phyloP scores from a whole-genome alignment of 1,284 basidiomycete genomes.

The Chalciporus sp. region DNA sequence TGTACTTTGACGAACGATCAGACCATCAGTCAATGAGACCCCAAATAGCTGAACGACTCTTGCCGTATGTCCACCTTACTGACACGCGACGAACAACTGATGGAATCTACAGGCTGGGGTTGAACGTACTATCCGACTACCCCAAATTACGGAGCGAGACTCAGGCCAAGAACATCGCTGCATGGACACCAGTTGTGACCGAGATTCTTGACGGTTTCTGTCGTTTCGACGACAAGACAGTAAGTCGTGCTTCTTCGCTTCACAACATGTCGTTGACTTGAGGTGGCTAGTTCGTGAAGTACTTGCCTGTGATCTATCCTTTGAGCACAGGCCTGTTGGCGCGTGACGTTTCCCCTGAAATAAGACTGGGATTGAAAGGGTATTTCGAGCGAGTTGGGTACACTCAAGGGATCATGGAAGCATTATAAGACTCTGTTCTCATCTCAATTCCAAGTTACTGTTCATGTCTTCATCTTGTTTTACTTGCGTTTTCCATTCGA shows the following conservation, averaged over 20 bases:
- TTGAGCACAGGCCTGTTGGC: conserved; percentile 80
- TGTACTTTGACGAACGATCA: conserved; percentile 92
- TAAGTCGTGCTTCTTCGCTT: conserved; percentile 44
- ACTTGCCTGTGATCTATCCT: conserved; percentile 87
- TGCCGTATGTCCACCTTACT: conserved; percentile 69
- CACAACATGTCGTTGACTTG: conserved; percentile 9
- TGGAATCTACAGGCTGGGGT: conserved; percentile 65
- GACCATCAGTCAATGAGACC: conserved; percentile 82
- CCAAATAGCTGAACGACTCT: conserved; percentile 85
- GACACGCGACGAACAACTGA: conserved; percentile 6
- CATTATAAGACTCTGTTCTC: conserved; percentile 34
- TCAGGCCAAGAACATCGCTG: conserved; percentile 93
- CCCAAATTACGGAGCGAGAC: conserved; percentile 88
- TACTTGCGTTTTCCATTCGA: conserved; percentile 40
- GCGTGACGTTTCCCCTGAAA: conserved; percentile 79
- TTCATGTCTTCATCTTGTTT: conserved; percentile 9
- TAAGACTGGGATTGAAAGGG: conserved; percentile 74
- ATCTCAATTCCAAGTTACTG: conserved; percentile 9
- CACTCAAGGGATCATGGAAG: conserved; percentile 72
- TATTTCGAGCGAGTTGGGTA: conserved; percentile 81
- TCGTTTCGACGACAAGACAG: conserved; percentile 86
- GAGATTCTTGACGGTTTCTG: conserved; percentile 93
- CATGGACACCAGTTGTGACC: conserved; percentile 97
- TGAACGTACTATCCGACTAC: conserved; percentile 91
- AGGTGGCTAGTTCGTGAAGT: conserved; percentile 76